phyloP scores from a whole-genome alignment of 148 eudicot species.

The Cornus suecica region DNA sequence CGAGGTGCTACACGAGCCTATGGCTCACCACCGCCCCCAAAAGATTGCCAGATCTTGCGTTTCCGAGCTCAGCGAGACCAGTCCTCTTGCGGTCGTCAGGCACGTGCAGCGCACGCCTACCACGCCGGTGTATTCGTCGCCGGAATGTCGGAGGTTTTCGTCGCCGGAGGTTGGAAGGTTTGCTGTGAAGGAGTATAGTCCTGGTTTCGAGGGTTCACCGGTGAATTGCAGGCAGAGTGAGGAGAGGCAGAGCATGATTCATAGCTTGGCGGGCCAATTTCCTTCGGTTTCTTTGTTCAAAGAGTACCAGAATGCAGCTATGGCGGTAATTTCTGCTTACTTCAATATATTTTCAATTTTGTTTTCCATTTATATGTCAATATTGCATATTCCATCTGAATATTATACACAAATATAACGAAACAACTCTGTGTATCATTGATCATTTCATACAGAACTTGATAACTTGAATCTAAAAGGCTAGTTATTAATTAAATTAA shows the following conservation, averaged over 20 bases:
- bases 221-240: constrained; percentile 22
- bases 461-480: background rate
- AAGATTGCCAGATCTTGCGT: constrained; percentile 39
- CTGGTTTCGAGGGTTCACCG: constrained; percentile 32
- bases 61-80: constrained; percentile 33
- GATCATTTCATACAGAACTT: background rate
- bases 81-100: constrained; percentile 46
- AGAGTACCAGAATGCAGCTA: constrained; percentile 84
- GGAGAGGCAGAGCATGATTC: constrained; percentile 34
- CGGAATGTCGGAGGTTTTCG: constrained; percentile 16
- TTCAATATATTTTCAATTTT: background rate
- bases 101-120: constrained; percentile 38
- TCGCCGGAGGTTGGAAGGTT: constrained; percentile 3
- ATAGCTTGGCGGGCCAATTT: constrained; percentile 66
- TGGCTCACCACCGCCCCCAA: constrained; percentile 35
- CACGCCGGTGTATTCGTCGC: constrained; percentile 29
- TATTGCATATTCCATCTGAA: background rate
- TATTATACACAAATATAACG: background rate
- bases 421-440: background rate
- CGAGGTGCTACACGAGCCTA: constrained; percentile 26
- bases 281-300: constrained; percentile 80
- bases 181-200: constrained; percentile 27
- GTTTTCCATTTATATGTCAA: background rate
- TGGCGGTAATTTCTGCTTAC: constrained; percentile 49
- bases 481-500: no score